These are phyloP conservation scores for Pseudogymnoascus sp. DNA, from an alignment of 2,329 filamentous ascomycete species.

Conservation along the genomic window DNA sequence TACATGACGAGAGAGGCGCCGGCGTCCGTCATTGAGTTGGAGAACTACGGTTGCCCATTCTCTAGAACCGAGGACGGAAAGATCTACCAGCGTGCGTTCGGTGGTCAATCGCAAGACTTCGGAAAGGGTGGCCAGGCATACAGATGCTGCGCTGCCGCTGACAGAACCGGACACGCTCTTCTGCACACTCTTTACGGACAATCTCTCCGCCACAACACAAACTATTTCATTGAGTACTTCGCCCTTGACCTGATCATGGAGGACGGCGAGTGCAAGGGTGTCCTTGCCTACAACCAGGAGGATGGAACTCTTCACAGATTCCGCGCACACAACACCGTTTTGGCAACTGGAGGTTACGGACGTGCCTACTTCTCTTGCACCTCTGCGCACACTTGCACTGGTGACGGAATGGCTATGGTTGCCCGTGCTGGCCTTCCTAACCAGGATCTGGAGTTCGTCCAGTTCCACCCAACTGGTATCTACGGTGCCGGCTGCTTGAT, in stretches of 20 bases:
- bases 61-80: conserved; percentile 92
- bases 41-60: conserved; percentile 97
- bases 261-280: conserved; percentile 91
- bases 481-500: conserved; percentile 98
- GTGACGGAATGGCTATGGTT: conserved; percentile 99
- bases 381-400: conserved; percentile 95
- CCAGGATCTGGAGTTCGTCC: conserved; percentile 98
- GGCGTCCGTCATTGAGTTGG: conserved; percentile 83
- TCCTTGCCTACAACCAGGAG: conserved; percentile 97
- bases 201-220: conserved; percentile 93
- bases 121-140: conserved; percentile 98
- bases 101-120: conserved; percentile 90
- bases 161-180: conserved; percentile 93
- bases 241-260: conserved; percentile 96
- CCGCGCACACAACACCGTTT: conserved; percentile 90
- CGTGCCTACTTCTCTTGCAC: conserved; percentile 98
- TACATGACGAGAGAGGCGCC: conserved; percentile 97
- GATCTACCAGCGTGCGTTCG: conserved; percentile 98
- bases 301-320: conserved; percentile 97
- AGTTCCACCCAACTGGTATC: conserved; percentile 99
- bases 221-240: conserved; percentile 99
- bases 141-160: conserved; percentile 90
- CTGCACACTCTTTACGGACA: conserved; percentile 98
- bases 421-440: conserved; percentile 94
- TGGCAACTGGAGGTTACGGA: conserved; percentile 95